These are phyloP conservation scores for Solanum pennellii DNA, from an alignment of 257 asterid genomes.

Conservation along the genomic window DNA sequence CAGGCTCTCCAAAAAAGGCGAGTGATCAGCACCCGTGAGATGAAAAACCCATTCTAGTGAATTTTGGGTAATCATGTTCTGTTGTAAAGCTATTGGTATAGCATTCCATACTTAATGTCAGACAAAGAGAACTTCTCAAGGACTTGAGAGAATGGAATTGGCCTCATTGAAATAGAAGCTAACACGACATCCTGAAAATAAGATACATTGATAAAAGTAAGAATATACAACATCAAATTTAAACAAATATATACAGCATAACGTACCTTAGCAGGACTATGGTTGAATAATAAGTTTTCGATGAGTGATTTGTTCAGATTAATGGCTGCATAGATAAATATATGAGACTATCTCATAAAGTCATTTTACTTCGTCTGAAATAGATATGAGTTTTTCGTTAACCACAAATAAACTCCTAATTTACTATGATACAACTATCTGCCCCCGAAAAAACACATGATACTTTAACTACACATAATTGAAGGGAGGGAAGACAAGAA, in stretches of 20 bases:
- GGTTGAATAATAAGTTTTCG: conserved; percentile 80
- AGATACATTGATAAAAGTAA: not conserved
- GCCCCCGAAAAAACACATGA: not conserved
- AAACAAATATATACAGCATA: not conserved
- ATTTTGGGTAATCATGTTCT: not conserved
- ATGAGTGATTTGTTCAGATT: conserved; percentile 66
- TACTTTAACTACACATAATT: not conserved
- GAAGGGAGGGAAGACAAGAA: not conserved
- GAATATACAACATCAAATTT: not conserved
- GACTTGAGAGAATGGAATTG: conserved; percentile 7
- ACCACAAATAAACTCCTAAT: not conserved
- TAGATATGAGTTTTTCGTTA: not conserved
- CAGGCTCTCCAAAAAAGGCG: not conserved
- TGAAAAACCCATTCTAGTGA: not conserved
- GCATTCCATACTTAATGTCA: not conserved
- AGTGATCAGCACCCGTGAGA: conserved; percentile 7
- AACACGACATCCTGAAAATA: not conserved
- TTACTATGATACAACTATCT: not conserved
- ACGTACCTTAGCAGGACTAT: conserved; percentile 79
- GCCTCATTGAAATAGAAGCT: conserved; percentile 1
- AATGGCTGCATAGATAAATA: conserved; percentile 73
- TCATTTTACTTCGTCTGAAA: conserved; percentile 71
- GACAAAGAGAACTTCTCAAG: conserved; percentile 1
- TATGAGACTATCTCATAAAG: conserved; percentile 68
- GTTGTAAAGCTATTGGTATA: conserved; percentile 1